Conservation (phyloP, 441 rosid genomes). For the Brassica balearica region DNA sequence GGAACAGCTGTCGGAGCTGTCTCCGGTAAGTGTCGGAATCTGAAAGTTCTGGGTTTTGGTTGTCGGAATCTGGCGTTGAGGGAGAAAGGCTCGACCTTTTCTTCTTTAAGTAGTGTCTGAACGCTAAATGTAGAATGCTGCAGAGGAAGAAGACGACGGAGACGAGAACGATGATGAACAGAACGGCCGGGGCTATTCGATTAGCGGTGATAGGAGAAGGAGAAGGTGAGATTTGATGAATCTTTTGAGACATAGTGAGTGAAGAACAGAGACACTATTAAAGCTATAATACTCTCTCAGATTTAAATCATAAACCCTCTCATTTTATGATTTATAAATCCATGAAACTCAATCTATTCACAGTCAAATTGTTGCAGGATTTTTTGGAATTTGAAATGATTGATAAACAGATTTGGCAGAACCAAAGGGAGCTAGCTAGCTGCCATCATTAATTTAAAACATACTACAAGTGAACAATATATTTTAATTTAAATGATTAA, state of each 20-base stretch:
- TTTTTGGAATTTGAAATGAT: slow-evolving; percentile 45
- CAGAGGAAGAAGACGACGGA: slow-evolving; percentile 65
- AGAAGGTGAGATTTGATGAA: slow-evolving; percentile 48
- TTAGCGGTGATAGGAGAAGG: slow-evolving; percentile 46
- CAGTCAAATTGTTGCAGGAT: slow-evolving; percentile 29
- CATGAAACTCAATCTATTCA: slow-evolving; percentile 24
- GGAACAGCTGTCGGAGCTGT: slow-evolving; percentile 74
- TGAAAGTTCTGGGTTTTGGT: slow-evolving; percentile 52
- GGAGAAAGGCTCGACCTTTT: slow-evolving; percentile 58
- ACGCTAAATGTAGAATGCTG: slow-evolving; percentile 63
- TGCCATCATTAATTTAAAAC: slow-evolving; percentile 32
- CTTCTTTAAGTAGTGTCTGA: slow-evolving; percentile 52
- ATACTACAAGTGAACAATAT: slow-evolving; percentile 25
- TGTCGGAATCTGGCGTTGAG: slow-evolving; percentile 53
- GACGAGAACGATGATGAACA: slow-evolving; percentile 60
- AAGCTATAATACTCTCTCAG: slow-evolving; percentile 19
- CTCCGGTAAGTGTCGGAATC: slow-evolving; percentile 64
- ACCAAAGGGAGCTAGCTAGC: slow-evolving; percentile 27
- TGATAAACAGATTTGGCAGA: slow-evolving; percentile 44
- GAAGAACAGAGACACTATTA: slow-evolving; percentile 47
- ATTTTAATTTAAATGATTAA: slow-evolving; percentile 17
- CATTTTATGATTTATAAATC: slow-evolving; percentile 9
- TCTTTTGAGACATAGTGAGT: slow-evolving; percentile 51
- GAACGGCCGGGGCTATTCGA: slow-evolving; percentile 56
- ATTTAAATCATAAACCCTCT: slow-evolving; percentile 23